phyloP scores from a whole-genome alignment of 148 eudicot species.

The Nyssa sinensis region DNA sequence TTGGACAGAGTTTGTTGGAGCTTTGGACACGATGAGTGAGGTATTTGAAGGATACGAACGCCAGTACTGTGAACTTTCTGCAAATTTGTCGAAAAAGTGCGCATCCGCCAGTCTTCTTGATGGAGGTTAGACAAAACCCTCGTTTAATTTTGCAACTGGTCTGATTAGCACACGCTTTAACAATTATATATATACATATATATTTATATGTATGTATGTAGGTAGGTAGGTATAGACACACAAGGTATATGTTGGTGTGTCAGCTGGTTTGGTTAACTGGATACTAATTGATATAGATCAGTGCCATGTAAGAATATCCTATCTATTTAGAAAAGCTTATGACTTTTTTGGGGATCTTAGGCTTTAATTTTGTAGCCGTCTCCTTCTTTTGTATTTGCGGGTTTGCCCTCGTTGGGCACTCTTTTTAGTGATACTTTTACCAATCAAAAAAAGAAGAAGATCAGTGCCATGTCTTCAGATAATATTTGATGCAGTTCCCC shows the following conservation, averaged over 20 bases:
- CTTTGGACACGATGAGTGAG: constrained; percentile 33
- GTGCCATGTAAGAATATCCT: too few species aligned
- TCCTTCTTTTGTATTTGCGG: too few species aligned
- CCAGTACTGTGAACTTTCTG: constrained; percentile 51
- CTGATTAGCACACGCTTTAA: neutral
- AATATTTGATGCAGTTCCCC: too few species aligned
- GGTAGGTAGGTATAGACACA: neutral
- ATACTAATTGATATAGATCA: neutral
- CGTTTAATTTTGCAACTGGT: neutral
- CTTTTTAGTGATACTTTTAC: too few species aligned
- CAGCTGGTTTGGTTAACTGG: neutral
- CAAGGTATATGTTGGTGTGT: neutral
- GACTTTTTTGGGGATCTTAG: too few species aligned
- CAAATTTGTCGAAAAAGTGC: constrained; percentile 35
- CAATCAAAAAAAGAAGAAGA: too few species aligned
- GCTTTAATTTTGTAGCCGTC: too few species aligned
- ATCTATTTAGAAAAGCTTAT: too few species aligned
- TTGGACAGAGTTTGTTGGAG: neutral
- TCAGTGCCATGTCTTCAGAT: too few species aligned
- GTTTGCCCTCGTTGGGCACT: too few species aligned
- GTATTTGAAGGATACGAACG: constrained; percentile 49
- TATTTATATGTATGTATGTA: neutral
- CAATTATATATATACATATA: neutral
- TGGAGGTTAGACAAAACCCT: constrained; percentile 27
- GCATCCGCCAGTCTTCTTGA: constrained; percentile 31